phyloP scores from a whole-genome alignment of 345 rosid genomes.

The Xanthoceras sorbifolium region DNA sequence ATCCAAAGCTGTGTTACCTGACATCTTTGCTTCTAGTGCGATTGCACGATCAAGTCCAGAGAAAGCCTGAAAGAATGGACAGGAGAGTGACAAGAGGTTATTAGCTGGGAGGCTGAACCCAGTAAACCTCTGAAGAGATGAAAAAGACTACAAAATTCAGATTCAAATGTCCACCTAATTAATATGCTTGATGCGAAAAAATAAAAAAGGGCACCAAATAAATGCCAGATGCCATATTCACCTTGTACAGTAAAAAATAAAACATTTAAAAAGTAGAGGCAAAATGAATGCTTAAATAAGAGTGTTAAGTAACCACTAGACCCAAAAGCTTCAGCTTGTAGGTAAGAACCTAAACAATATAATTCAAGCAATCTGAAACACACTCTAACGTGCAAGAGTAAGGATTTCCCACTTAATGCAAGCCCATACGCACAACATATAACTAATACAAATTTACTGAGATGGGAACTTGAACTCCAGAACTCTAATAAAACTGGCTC shows the following conservation, averaged over 20 bases:
- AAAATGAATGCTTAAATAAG: background rate
- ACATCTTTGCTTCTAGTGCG: constrained; percentile 46
- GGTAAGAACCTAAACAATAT: background rate
- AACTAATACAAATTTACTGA: no score
- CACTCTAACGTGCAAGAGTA: no score
- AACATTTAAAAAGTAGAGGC: background rate
- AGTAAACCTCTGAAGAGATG: background rate
- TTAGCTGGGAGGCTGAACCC: background rate
- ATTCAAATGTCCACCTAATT: background rate
- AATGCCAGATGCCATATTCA: background rate
- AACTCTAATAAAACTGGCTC: background rate
- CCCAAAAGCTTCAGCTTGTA: background rate
- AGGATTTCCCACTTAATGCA: no score
- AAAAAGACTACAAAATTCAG: background rate
- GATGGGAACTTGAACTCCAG: background rate
- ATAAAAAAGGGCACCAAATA: background rate
- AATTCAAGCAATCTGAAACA: background rate
- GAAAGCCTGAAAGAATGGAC: constrained; percentile 66
- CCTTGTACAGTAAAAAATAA: background rate
- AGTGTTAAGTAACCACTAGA: background rate
- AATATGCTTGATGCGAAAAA: background rate
- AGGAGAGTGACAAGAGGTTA: constrained; percentile 17
- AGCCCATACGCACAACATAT: no score
- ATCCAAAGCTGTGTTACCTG: constrained; percentile 85
- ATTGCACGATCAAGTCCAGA: constrained; percentile 86